phyloP scores from a whole-genome alignment of 768 basidiomycete genomes.

The Scleroderma citrinum region DNA sequence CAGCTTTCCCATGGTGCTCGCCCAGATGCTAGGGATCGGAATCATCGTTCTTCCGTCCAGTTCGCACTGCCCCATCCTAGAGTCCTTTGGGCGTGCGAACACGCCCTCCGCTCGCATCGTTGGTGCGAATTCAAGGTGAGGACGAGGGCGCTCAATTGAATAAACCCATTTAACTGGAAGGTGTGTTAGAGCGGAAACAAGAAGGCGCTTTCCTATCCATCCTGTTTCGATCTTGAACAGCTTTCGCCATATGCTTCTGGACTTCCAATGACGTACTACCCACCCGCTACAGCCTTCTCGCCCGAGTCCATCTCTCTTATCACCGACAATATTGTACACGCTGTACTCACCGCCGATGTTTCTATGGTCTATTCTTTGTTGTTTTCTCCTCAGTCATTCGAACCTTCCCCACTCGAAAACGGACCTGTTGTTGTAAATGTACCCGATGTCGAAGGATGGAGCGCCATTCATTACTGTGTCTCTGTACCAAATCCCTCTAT shows the following conservation, averaged over 20 bases:
- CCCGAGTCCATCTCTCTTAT: slow-evolving; percentile 35
- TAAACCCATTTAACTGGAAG: slow-evolving; percentile 4
- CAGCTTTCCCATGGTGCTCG: slow-evolving; percentile 61
- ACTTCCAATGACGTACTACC: slow-evolving; percentile 23
- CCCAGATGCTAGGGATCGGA: slow-evolving; percentile 66
- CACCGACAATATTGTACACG: slow-evolving; percentile 50
- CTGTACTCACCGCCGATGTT: slow-evolving; percentile 44
- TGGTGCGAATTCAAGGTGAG: slow-evolving; percentile 56
- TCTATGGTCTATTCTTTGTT: slow-evolving; percentile 48
- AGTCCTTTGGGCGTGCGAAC: slow-evolving; percentile 68
- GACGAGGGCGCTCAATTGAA: not conserved
- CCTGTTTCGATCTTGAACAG: slow-evolving; percentile 12
- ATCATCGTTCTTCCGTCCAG: slow-evolving; percentile 67
- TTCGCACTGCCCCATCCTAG: slow-evolving; percentile 58
- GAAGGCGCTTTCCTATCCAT: slow-evolving; percentile 21
- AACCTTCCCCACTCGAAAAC: slow-evolving; percentile 34
- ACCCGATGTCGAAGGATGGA: slow-evolving; percentile 66
- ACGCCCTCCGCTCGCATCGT: slow-evolving; percentile 53
- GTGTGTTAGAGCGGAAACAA: slow-evolving; percentile 27
- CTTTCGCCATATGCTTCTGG: slow-evolving; percentile 23
- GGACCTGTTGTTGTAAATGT: slow-evolving; percentile 57
- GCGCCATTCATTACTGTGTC: slow-evolving; percentile 65
- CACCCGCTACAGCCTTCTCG: slow-evolving; percentile 29
- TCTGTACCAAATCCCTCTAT: slow-evolving; percentile 49
- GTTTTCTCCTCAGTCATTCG: slow-evolving; percentile 42